Base-by-base conservation (phyloP, 1,284 basidiomycete genomes). In the Hemileia vastatrix region DNA sequence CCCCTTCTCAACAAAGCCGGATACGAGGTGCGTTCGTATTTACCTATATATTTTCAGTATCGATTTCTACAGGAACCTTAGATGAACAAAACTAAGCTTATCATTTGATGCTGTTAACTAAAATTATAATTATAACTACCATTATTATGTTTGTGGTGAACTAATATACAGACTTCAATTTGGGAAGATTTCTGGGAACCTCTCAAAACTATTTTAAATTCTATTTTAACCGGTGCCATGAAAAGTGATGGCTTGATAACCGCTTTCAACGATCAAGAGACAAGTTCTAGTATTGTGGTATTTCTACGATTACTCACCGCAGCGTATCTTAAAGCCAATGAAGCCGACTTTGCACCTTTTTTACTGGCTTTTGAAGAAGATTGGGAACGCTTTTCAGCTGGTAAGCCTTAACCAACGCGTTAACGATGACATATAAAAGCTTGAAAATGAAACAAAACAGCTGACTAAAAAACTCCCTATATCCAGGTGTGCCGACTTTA, bases 251-350 rank as follows among this genome's bases (percentile, higher is more conserved):
- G 24, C 19, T 19, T 49, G 11, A 15, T 49, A 13, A 3, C 15
- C 3, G 48, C 48, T 15, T 49, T 49, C n/a, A 49, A 49, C 24
- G 48, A 49, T 49, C 48, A 49, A 49, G 48, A 49, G 19, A 49
- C 48, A 11, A 21, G 48, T 18, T n/a, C 48, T 19, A 49, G 24
- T 24, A 81, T 87, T 67, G 83, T 86, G 32, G 80, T 84, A 65
- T 87, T 83, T 23, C 80, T 94, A 67, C 82, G 90, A 45, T 79
- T 92, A 55, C 77, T 90, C 19, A 87, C 90, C 62, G 87, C 88
- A 0, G 86, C 89, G 0, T 83, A 88, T 74, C 86, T 94, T 67
- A 84, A 86, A 15, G 75, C 80, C 3, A 80, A 87, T 66, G 78
- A 82, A 1, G 83, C 83, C 11, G 76, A 80, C 58, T 91, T 85